Evolutionary conservation across 129 eudicot species (phyloP).

Genomic region (Centrapalus pauciflorus): DNA sequence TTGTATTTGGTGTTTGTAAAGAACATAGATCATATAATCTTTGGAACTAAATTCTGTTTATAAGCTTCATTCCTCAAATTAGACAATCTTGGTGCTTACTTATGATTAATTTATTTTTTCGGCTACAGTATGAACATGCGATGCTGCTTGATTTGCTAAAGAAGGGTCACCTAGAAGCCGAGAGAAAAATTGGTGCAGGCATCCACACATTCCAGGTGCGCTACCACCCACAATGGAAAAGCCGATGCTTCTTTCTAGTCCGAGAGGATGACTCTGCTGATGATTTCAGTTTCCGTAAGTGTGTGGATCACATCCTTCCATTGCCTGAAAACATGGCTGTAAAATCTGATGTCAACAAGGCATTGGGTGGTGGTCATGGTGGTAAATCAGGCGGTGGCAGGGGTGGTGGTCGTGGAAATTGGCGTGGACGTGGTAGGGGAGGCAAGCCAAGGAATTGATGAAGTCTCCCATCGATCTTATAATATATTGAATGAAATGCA

Average conservation of each 20-base stretch:
- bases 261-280: conserved; percentile 68
- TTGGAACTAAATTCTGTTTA: no score
- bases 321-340: conserved; percentile 87
- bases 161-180: conserved; percentile 85
- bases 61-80: no score
- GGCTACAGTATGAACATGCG: conserved; percentile 77
- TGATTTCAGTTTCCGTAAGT: conserved; percentile 96
- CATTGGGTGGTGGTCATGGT: conserved; percentile 44
- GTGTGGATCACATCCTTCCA: conserved; percentile 90
- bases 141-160: conserved; percentile 69
- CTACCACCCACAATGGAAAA: conserved; percentile 68
- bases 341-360: conserved; percentile 69
- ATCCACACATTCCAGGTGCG: conserved; percentile 63
- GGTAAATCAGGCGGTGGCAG: conserved; percentile 33
- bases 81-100: neutral
- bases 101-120: neutral
- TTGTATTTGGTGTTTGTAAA: no score
- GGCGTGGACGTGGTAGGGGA: conserved; percentile 53
- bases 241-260: conserved; percentile 77
- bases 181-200: conserved; percentile 71
- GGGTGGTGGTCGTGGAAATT: conserved; percentile 60
- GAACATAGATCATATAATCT: no score
- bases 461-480: neutral
- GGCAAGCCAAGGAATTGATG: conserved; percentile 47
- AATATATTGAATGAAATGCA: neutral